Evolutionary conservation across 805 yeast species (phyloP), one percentile per base, ranked within the genome.

Genomic region (Wickerhamomyces pijperi): DNA sequence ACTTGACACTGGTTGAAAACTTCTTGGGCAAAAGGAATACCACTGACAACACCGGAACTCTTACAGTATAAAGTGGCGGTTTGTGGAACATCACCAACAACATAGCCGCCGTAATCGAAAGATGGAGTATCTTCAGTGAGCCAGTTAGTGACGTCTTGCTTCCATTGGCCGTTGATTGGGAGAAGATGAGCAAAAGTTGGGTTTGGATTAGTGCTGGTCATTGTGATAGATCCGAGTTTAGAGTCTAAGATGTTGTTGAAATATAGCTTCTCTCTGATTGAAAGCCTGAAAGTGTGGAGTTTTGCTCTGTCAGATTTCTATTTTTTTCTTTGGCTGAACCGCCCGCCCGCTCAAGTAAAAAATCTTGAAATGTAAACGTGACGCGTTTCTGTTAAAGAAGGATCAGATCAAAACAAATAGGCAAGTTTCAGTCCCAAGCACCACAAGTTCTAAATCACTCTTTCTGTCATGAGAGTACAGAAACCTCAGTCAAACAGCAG

Each of bases 91-190:
- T 71, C 70, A 12, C 97, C 97, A n/a, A 90, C 97, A 2, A 90
- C 97, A 51, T 64, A 85, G 2, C 96, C 97, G 28, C 97, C 97
- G 51, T 79, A 82, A 58, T 88, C 97, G 51, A 90, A 90, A 0
- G 94, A 76, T 2, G 97, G 97, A 14, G 83, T 90, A 51, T 88
- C 97, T 53, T 88, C 97, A 5, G 73, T 65, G 13, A 88, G 64
- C 79, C 85, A 88, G 34, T 64, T 67, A 9, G 86, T 75, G 44
- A 90, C 75, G 43, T 78, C 79, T 37, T 72, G 73, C 54, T 78
- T 86, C 97, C 97, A 90, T 37, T 64, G 65, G 3, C 95, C 94
- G 40, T 73, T 75, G 5, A 67, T 61, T 0, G 97, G 95, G 20
- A 90, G 67, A 33, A 84, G 60, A 49, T 81, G 73, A 64, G 68